Percentiles rank a stretch among this genome's conserved stretches.
Conservation (phyloP, 495 filamentous ascomycete species). For the Parachaetomium inaequale region DNA sequence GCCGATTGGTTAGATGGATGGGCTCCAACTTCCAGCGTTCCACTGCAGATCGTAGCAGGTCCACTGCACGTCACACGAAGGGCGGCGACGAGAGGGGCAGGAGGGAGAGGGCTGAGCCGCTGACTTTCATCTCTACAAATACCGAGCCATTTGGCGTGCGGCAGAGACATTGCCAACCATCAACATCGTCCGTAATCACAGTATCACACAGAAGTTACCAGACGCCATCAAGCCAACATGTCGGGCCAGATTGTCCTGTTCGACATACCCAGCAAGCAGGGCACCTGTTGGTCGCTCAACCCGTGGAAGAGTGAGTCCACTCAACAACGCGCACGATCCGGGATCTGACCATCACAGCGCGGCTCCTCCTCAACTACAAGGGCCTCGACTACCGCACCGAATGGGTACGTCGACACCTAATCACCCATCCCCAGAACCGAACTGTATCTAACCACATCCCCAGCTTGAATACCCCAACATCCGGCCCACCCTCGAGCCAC, state of each 20-base stretch:
- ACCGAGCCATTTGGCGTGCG: no score
- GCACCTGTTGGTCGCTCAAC: conserved; percentile 55
- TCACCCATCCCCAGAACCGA: neutral
- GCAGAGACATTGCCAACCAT: neutral
- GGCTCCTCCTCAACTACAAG: conserved; percentile 59
- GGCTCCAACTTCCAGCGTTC: no score
- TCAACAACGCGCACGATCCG: no score
- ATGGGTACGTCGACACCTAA: conserved; percentile 42
- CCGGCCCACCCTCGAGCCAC: conserved; percentile 29
- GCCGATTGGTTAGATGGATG: no score
- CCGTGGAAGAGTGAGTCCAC: conserved; percentile 57
- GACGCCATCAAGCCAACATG: conserved; percentile 1
- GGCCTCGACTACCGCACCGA: conserved; percentile 58
- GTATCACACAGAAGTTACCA: no score
- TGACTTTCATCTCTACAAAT: no score
- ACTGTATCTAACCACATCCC: neutral
- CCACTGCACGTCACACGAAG: no score
- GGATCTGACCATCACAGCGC: conserved; percentile 37
- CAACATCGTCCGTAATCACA: neutral
- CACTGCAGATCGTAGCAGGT: no score
- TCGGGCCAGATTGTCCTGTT: conserved; percentile 45
- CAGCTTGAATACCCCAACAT: conserved; percentile 60
- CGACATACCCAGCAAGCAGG: conserved; percentile 52
- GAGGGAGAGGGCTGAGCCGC: no score
- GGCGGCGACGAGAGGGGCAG: no score